Base-by-base conservation (phyloP, 306 rosid species). In the Trifolium fragiferum region DNA sequence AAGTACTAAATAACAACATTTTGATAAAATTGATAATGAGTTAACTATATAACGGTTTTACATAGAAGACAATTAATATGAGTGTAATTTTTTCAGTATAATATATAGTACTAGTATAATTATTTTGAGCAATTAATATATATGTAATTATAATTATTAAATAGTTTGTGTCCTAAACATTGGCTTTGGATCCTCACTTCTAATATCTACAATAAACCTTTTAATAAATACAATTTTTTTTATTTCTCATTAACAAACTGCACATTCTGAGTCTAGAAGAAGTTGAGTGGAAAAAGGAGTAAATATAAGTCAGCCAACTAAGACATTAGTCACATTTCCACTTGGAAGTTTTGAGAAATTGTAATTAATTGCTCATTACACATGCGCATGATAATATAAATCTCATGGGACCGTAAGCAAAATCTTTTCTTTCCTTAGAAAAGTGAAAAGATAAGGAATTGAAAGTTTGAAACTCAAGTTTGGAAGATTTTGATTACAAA, bases 341-440 rank as follows among this genome's bases (percentile, higher is more conserved):
- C 84, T 70, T 11, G 7, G 73, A 81, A 81, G 74, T 70, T 41
- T 16, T 2, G 78, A 71, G 78, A 81, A 54, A 76, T 64, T 57
- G 57, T 81, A 81, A 76, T 81, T 55, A 57, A 64, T 57, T 55
- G 27, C 10, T 54, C 63, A 51, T 61, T 40, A 49, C 30, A 51
- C 27, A 55, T 63, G 57, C 64, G 61, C 65, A 63, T 62, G 73
- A 55, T 41, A 47, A 54, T 54, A 30, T 57, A 54, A 14, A 66
- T 33, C 71, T 71, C 33, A 53, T 70, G 75, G 81, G 78, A 12
- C 84, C 84, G 18, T 70, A 64, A 76, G 20, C 46, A 47, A 75
- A 61, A 32, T 43, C 20, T 12, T 30, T 19, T 20, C 4, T 32
- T 32, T 53, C 20, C 76, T 41, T 20, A 7, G 25, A 68, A 75